Evolutionary conservation across 495 filamentous ascomycete genomes (phyloP).

Genomic region (Podospora pseudopauciseta): DNA sequence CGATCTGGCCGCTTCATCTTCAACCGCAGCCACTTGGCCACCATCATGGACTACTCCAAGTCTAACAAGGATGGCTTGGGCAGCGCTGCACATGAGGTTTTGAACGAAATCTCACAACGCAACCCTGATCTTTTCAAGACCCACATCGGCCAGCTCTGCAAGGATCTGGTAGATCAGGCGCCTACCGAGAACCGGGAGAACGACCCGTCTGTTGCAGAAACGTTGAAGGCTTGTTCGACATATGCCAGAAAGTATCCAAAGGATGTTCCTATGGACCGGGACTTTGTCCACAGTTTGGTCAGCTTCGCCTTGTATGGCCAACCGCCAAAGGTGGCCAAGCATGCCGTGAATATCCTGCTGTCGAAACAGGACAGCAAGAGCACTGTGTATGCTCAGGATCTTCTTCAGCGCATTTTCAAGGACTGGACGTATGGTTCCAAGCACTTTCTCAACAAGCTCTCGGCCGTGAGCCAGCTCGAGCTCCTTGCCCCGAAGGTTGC

Average conservation of each 20-base stretch:
- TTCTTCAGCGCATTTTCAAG: constrained; percentile 68
- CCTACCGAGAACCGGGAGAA: constrained; percentile 63
- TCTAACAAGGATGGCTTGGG: constrained; percentile 76
- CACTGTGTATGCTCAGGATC: constrained; percentile 73
- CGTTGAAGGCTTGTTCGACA: constrained; percentile 85
- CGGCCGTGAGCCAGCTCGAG: constrained; percentile 77
- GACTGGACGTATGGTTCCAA: constrained; percentile 72
- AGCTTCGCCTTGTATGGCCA: constrained; percentile 76
- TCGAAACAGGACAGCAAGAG: constrained; percentile 76
- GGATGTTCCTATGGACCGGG: constrained; percentile 80
- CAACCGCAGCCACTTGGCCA: constrained; percentile 88
- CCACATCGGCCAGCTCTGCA: constrained; percentile 89
- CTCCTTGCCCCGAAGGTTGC: constrained; percentile 70
- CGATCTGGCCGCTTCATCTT: constrained; percentile 78
- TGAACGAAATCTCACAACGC: constrained; percentile 85
- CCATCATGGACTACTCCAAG: constrained; percentile 80
- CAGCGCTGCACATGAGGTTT: constrained; percentile 76
- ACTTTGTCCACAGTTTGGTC: constrained; percentile 75
- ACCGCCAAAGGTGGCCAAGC: constrained; percentile 81
- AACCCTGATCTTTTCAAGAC: constrained; percentile 88
- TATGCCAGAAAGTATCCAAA: constrained; percentile 81
- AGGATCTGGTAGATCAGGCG: constrained; percentile 72
- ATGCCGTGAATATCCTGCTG: constrained; percentile 87
- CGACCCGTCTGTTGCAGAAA: constrained; percentile 70
- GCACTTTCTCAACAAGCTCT: constrained; percentile 79